A percentile compares a stretch with the other conserved stretches of the same genome.
phyloP scores from a whole-genome alignment of 1,139 yeast genomes.

The Candida glucosophila region DNA sequence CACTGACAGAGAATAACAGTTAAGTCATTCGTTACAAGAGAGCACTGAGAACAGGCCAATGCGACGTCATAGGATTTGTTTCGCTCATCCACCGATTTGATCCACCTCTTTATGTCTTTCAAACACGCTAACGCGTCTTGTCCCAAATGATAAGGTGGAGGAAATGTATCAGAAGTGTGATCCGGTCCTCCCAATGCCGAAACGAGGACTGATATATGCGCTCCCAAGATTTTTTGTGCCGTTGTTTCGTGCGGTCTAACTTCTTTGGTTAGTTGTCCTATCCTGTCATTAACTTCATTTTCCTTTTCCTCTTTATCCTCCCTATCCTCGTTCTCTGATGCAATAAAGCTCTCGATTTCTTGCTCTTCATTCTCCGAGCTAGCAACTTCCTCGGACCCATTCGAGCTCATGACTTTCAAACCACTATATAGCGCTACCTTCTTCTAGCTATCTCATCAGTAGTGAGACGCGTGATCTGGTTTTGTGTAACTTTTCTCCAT shows the following conservation, averaged over 20 bases:
- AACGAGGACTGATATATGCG: slow-evolving; percentile 64
- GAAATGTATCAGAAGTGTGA: slow-evolving; percentile 32
- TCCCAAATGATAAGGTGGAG: slow-evolving; percentile 66
- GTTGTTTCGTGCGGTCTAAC: slow-evolving; percentile 29
- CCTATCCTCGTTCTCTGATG: slow-evolving; percentile 11
- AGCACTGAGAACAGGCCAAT: slow-evolving; percentile 76
- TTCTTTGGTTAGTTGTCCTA: slow-evolving; percentile 18
- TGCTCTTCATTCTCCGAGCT: slow-evolving; percentile 10
- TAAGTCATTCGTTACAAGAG: slow-evolving; percentile 65
- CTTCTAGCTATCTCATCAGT: too few relatives aligned
- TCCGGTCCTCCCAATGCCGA: slow-evolving; percentile 82
- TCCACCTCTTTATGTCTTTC: slow-evolving; percentile 83
- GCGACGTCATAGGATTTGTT: slow-evolving; percentile 72
- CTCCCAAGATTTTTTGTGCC: slow-evolving; percentile 42
- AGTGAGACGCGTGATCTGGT: too few relatives aligned
- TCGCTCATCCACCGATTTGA: slow-evolving; percentile 72
- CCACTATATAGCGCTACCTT: too few relatives aligned
- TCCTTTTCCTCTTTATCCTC: slow-evolving; percentile 9
- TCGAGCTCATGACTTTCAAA: too few relatives aligned
- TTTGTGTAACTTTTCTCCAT: too few relatives aligned
- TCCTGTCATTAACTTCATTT: slow-evolving; percentile 16
- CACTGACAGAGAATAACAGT: slow-evolving; percentile 69
- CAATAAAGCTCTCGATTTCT: slow-evolving; percentile 15
- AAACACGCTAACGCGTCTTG: slow-evolving; percentile 87
- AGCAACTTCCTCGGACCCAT: too few relatives aligned